Evolutionary conservation across 1,139 yeast species (phyloP).

Genomic region (Pneumocystis murina): DNA sequence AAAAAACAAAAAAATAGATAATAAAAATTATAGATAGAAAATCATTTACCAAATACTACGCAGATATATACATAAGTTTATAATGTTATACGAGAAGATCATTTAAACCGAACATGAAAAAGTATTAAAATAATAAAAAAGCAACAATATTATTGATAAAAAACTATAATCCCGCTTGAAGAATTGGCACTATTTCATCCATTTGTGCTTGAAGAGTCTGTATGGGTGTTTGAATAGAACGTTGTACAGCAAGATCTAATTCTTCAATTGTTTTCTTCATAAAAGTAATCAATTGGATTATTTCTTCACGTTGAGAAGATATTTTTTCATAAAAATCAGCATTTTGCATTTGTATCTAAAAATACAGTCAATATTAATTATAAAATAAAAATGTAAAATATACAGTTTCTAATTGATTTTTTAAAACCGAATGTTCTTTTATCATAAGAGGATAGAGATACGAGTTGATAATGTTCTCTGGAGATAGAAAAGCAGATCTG

Average conservation of each 20-base stretch:
- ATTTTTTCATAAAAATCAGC: neutral
- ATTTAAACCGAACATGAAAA: neutral
- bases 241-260: neutral
- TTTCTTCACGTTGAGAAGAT: neutral
- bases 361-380: neutral
- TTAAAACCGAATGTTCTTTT: neutral
- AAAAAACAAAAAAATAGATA: neutral
- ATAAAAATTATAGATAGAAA: neutral
- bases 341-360: neutral
- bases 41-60: neutral
- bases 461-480: neutral
- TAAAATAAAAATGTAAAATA: neutral
- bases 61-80: neutral
- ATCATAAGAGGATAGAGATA: neutral
- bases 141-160: neutral
- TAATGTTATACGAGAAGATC: neutral
- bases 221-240: neutral
- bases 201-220: neutral
- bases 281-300: neutral
- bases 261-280: neutral
- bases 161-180: neutral
- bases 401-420: neutral
- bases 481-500: neutral
- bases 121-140: neutral
- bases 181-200: neutral